Conservation (phyloP, 306 rosid species). For the Coriaria nepalensis region DNA sequence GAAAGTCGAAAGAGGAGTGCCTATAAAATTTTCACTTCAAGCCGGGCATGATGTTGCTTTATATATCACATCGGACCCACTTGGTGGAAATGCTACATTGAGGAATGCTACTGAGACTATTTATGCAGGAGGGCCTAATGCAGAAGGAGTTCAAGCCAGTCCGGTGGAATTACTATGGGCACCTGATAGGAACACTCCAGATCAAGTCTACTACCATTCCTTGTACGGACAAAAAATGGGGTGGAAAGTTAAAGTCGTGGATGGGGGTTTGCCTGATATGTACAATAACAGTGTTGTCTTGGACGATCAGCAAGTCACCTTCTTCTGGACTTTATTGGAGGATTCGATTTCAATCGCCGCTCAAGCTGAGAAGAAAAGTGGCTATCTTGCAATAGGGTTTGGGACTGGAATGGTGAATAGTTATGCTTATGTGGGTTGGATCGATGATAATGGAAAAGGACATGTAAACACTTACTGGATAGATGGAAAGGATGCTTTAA, state of each 20-base stretch:
- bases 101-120: slow-evolving; percentile 65
- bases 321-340: slow-evolving; percentile 71
- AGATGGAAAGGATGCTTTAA: slow-evolving; percentile 60
- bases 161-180: slow-evolving; percentile 66
- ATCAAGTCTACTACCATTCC: slow-evolving; percentile 63
- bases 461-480: slow-evolving; percentile 69
- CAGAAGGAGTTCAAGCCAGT: slow-evolving; percentile 78
- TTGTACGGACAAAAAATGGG: slow-evolving; percentile 75
- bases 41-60: slow-evolving; percentile 80
- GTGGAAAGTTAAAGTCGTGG: slow-evolving; percentile 84
- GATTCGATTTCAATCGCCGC: slow-evolving; percentile 67
- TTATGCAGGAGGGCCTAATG: slow-evolving; percentile 73
- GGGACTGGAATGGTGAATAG: slow-evolving; percentile 70
- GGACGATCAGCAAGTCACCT: slow-evolving; percentile 89
- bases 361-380: slow-evolving; percentile 87
- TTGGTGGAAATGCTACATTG: slow-evolving; percentile 77
- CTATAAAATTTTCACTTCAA: slow-evolving; percentile 65
- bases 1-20: slow-evolving; percentile 89
- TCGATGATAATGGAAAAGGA: slow-evolving; percentile 54
- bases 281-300: slow-evolving; percentile 72
- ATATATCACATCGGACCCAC: slow-evolving; percentile 67
- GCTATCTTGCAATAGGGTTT: slow-evolving; percentile 81
- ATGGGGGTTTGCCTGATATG: slow-evolving; percentile 92
- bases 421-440: slow-evolving; percentile 81
- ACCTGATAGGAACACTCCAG: slow-evolving; percentile 80